These are phyloP conservation scores for Diphasiastrum complanatum DNA, from an alignment of 83 land plant genomes.

Conservation along the genomic window DNA sequence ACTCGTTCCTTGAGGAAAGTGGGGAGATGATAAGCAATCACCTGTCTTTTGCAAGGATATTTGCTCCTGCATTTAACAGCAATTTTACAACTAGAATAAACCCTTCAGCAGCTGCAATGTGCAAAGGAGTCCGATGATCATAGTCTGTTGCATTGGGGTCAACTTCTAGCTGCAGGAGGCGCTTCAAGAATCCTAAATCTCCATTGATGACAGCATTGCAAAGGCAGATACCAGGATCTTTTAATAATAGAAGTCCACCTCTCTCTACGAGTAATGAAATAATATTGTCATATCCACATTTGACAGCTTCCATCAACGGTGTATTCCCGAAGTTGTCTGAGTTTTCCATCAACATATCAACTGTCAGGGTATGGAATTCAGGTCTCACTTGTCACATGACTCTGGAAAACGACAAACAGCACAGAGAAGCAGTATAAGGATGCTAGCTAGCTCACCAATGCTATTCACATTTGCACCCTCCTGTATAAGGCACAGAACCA, in stretches of 20 bases:
- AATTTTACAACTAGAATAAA: background rate
- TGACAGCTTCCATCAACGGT: slow-evolving; percentile 9
- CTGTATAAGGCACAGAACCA: background rate
- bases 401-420: too few relatives aligned
- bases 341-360: background rate
- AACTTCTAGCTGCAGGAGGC: slow-evolving; percentile 1
- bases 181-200: slow-evolving; percentile 8
- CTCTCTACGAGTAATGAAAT: background rate
- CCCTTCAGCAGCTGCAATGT: slow-evolving; percentile 8
- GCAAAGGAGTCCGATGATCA: background rate
- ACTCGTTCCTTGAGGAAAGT: background rate
- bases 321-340: slow-evolving; percentile 4
- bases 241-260: background rate
- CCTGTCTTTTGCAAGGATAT: slow-evolving; percentile 11
- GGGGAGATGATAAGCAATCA: background rate
- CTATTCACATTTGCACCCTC: slow-evolving; percentile 6
- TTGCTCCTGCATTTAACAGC: slow-evolving; percentile 7
- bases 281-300: background rate
- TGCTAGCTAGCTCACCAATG: slow-evolving; percentile 1
- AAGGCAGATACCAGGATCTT: background rate
- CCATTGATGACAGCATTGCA: slow-evolving; percentile 1
- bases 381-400: background rate
- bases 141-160: slow-evolving; percentile 7
- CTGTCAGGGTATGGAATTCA: background rate
- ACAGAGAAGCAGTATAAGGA: too few relatives aligned